Percentiles rank a stretch among this genome's conserved stretches.
phyloP scores from a whole-genome alignment of 2,329 filamentous ascomycete genomes.

The Chrysoporthe puriensis region DNA sequence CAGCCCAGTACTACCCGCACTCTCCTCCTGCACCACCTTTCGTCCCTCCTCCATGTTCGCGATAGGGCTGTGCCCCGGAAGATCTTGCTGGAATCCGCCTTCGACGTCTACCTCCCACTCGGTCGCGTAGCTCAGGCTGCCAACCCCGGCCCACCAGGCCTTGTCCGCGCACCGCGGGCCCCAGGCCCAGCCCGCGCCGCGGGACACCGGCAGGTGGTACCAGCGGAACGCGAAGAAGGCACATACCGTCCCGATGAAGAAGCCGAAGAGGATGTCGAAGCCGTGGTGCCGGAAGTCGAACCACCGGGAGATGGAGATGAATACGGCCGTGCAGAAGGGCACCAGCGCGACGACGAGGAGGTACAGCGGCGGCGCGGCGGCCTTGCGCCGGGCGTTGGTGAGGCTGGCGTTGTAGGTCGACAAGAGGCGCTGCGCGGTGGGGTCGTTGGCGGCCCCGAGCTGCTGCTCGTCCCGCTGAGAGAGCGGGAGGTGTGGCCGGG shows the following conservation, averaged over 20 bases:
- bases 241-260: constrained; percentile 71
- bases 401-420: constrained; percentile 45
- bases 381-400: constrained; percentile 66
- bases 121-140: constrained; percentile 59
- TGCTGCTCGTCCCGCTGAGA: constrained; percentile 33
- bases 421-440: constrained; percentile 37
- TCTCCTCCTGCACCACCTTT: constrained; percentile 15
- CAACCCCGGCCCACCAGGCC: constrained; percentile 79
- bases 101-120: constrained; percentile 37
- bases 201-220: constrained; percentile 80
- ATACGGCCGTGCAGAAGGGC: constrained; percentile 76
- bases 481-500: constrained; percentile 41
- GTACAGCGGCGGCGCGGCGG: constrained; percentile 82
- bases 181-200: constrained; percentile 90
- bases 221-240: constrained; percentile 79
- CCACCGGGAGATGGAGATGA: constrained; percentile 84
- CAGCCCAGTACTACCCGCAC: constrained; percentile 15
- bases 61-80: constrained; percentile 38
- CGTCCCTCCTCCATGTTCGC: constrained; percentile 27
- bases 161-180: constrained; percentile 72
- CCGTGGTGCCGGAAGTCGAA: constrained; percentile 88
- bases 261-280: constrained; percentile 91
- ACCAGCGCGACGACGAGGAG: constrained; percentile 71
- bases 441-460: constrained; percentile 36
- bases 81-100: constrained; percentile 27